These are phyloP conservation scores for Erodium moschatum DNA, from an alignment of 441 rosid species.

Conservation along the genomic window DNA sequence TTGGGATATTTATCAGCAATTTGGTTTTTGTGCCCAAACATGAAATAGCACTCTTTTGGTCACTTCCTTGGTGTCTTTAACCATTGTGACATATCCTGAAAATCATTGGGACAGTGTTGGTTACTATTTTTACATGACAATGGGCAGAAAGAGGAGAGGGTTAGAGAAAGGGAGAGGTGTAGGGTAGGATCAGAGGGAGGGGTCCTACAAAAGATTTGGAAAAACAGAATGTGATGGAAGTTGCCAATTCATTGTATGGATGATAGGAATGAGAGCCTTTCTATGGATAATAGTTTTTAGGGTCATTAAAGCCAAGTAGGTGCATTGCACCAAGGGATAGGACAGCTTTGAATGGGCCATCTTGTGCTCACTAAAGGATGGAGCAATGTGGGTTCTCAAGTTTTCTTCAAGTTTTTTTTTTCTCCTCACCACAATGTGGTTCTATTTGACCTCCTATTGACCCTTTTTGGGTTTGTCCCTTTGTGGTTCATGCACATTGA, in stretches of 20 bases:
- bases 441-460: constrained; percentile 29
- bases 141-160: not conserved
- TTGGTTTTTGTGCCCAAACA: not conserved
- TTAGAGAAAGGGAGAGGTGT: not conserved
- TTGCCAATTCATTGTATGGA: constrained; percentile 30
- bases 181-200: constrained; percentile 18
- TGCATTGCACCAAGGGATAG: constrained; percentile 35
- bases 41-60: not conserved
- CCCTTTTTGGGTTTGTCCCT: not conserved
- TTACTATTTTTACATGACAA: not conserved
- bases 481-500: constrained; percentile 1
- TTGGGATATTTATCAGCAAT: not conserved
- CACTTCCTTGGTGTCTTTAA: not conserved
- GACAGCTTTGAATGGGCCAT: constrained; percentile 50
- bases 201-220: constrained; percentile 24
- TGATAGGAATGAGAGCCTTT: constrained; percentile 24
- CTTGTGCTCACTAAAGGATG: constrained; percentile 32
- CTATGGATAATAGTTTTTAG: constrained; percentile 9
- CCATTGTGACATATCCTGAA: not conserved
- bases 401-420: constrained; percentile 11
- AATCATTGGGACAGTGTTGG: not conserved
- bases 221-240: constrained; percentile 30
- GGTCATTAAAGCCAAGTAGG: constrained; percentile 16
- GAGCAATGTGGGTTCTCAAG: constrained; percentile 30
- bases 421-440: not conserved